phyloP scores from a whole-genome alignment of 805 yeast species.

The Wickerhamiella bombiphila region DNA sequence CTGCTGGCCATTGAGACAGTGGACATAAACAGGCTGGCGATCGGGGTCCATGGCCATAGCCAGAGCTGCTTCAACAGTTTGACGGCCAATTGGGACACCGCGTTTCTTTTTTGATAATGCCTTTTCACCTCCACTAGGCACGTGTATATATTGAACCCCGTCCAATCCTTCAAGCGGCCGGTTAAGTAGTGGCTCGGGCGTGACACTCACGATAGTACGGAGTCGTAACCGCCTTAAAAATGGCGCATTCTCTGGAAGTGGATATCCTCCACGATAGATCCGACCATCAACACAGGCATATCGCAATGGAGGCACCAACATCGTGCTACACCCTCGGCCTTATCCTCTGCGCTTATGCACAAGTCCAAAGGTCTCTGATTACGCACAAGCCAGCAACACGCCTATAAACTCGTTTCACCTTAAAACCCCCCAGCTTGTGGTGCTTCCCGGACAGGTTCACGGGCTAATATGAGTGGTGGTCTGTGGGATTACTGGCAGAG shows the following conservation, averaged over 20 bases:
- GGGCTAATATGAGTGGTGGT: background rate
- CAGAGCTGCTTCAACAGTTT: constrained; percentile 45
- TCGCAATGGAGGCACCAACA: constrained; percentile 42
- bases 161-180: constrained; percentile 32
- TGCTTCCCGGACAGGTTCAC: too few species aligned
- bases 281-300: constrained; percentile 57
- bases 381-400: too few species aligned
- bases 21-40: constrained; percentile 61
- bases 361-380: too few species aligned
- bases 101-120: constrained; percentile 25
- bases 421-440: too few species aligned
- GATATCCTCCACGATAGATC: constrained; percentile 75
- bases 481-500: background rate
- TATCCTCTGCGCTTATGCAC: too few species aligned
- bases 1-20: constrained; percentile 83
- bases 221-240: constrained; percentile 53
- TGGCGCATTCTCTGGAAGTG: constrained; percentile 56
- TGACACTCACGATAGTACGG: constrained; percentile 59
- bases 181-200: constrained; percentile 52
- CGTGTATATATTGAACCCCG: constrained; percentile 50
- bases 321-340: too few species aligned
- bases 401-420: too few species aligned
- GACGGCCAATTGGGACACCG: constrained; percentile 56
- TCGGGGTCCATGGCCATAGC: constrained; percentile 42
- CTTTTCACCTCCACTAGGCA: constrained; percentile 43